Base-by-base conservation (phyloP, 1,139 yeast species). In the Blastobotrys serpentis region DNA sequence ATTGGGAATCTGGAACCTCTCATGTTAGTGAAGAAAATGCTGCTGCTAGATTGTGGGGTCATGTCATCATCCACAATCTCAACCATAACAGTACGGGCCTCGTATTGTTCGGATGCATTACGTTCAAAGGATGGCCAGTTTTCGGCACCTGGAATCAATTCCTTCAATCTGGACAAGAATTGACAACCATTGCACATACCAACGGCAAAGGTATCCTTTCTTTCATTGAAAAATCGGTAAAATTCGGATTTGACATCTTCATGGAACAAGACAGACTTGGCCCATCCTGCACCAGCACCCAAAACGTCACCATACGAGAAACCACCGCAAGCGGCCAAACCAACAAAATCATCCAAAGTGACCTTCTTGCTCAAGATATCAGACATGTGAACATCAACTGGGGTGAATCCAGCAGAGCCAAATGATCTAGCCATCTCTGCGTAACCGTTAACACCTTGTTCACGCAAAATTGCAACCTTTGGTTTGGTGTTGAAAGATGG, bases 151-250 rank as follows among this genome's bases (percentile, higher is more conserved):
- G 98, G 98, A 55, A 94, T 88, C 62, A 94, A 77, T 56, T 80
- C 83, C 59, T 89, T 86, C 56, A 94, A 79, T 71, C 92, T 83
- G 53, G 96, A 84, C 64, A 92, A 73, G 74, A 94, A 94, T 71
- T 94, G 99, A 73, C 99, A 94, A 53, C 99, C 99, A 66, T 94
- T 94, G 77, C 99, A 94, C 43, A 96, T 96, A 69, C 98, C 99
- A 62, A 92, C 82, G n/a, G 98, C 96, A 74, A 94, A 94, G 1
- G 98, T 92, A 64, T 92, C 95, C 19, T 74, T 72, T 70, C 98
- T 84, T 50, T 82, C 86, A 61, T 82, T 83, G 80, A 94, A 92
- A 68, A 92, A 92, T 47, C 72, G 76, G 59, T 74, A 70, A 68
- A 94, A 94, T 70, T 87, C 90, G 33, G 76, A 65, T 65, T 94